Base-by-base conservation (phyloP, 1,139 yeast species). In the Scheffersomyces parashehatae region DNA sequence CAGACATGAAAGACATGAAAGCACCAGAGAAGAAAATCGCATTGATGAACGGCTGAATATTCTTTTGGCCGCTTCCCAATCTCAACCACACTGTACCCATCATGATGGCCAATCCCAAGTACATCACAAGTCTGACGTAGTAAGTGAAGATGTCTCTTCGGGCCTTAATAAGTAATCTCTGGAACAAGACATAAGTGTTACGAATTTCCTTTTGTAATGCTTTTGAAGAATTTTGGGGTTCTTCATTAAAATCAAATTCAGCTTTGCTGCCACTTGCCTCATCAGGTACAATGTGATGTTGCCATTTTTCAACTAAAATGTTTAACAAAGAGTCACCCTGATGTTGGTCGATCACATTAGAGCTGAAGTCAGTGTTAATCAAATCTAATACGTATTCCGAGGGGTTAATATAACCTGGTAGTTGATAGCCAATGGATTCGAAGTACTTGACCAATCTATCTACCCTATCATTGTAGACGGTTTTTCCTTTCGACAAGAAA, bases 71-170 rank as follows among this genome's bases (percentile, higher is more conserved):
- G 32, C 53, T 45, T 8, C 57, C 53, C 8, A 70, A 53, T 37
- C 75, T 59, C 30, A 70, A 55, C 73, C 74, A 70, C 11, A 68
- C 73, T 0, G 75, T 70, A 9, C 75, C 75, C 75, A 70, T 69
- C 49, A 70, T 44, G 13, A 70, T 52, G 3, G 74, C 73, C 38
- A 70, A 55, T 8, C 72, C 73, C 12, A 70, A 46, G 45, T 70
- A 70, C 74, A 70, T 70, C 16, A 57, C 56, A 33, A 68, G 49
- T 40, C 75, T 55, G 26, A 67, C 70, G 43, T 65, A 60, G 49
- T 70, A 70, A 1, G 73, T 68, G 26, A 70, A 55, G 29, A 65
- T 44, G 46, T 70, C 75, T 35, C 73, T 53, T 28, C 58, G 49
- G 3, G 73, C 60, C 46, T 70, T 70, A 32, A 62, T 50, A 36